These are phyloP conservation scores for Closterium sp. DNA, from an alignment of 139 green algal genomes.

Conservation along the genomic window DNA sequence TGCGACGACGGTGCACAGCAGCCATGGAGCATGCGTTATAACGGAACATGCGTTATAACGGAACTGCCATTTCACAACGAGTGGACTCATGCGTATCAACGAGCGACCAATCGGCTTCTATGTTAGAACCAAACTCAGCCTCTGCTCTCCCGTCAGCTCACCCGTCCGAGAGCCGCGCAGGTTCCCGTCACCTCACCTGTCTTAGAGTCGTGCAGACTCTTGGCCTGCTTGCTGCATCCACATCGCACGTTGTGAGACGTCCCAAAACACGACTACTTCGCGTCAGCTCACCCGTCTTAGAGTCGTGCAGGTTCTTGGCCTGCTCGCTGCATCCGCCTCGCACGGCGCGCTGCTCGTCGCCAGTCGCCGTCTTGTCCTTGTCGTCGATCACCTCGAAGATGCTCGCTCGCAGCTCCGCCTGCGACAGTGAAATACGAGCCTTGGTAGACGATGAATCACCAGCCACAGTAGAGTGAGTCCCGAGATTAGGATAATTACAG, in stretches of 20 bases:
- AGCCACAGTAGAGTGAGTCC: too few species aligned
- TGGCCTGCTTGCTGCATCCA: slow-evolving; percentile 25
- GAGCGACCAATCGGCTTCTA: too few species aligned
- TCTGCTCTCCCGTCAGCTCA: too few species aligned
- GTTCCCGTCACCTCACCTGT: slow-evolving; percentile 6
- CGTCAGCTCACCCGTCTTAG: slow-evolving; percentile 18
- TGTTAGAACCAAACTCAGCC: too few species aligned
- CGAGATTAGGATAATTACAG: too few species aligned
- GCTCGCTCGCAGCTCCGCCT: slow-evolving; percentile 42
- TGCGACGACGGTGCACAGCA: slow-evolving; percentile 11
- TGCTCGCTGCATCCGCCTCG: slow-evolving; percentile 29
- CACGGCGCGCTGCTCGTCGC: slow-evolving; percentile 5
- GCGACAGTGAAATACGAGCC: background rate
- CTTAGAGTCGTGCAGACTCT: slow-evolving; percentile 4
- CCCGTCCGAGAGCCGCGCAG: too few species aligned
- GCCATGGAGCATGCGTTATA: background rate
- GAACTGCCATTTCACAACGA: too few species aligned
- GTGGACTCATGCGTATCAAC: too few species aligned
- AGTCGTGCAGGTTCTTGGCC: slow-evolving; percentile 12
- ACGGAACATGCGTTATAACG: too few species aligned
- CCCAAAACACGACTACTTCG: background rate
- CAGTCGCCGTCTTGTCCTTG: slow-evolving; percentile 13
- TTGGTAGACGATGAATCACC: too few species aligned
- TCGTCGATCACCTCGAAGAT: slow-evolving; percentile 40
- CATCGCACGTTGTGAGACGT: too few species aligned